These are phyloP conservation scores for Pseudozyma sp. DNA, from an alignment of 1,284 basidiomycete species.

Conservation along the genomic window DNA sequence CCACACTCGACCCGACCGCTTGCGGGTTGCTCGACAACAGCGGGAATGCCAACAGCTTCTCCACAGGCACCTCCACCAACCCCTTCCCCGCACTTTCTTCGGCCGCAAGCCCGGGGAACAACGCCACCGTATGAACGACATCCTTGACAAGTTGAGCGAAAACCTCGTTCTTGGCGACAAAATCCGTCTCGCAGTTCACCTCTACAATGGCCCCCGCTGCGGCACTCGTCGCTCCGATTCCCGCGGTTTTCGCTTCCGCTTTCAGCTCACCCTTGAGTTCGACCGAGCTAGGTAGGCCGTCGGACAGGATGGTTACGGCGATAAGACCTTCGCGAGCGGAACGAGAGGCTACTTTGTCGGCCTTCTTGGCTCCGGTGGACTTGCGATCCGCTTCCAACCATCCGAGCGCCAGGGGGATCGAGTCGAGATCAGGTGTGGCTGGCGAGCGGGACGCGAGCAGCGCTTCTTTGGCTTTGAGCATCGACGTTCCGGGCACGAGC, in stretches of 20 bases:
- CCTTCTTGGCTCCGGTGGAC: conserved; percentile 80
- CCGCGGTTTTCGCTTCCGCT: conserved; percentile 68
- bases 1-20: conserved; percentile 64
- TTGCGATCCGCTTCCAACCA: conserved; percentile 84
- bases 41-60: conserved; percentile 66
- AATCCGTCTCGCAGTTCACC: conserved; percentile 96
- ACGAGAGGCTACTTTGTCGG: conserved; percentile 82
- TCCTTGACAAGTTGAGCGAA: conserved; percentile 82
- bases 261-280: conserved; percentile 39
- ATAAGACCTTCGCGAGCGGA: conserved; percentile 83
- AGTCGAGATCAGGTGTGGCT: conserved; percentile 73
- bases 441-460: conserved; percentile 74
- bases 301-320: conserved; percentile 78
- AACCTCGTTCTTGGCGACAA: conserved; percentile 87
- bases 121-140: conserved; percentile 87
- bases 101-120: conserved; percentile 74
- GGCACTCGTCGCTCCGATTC: conserved; percentile 38
- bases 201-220: conserved; percentile 85
- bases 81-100: not conserved
- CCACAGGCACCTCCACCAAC: conserved; percentile 41
- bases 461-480: conserved; percentile 89
- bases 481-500: conserved; percentile 77
- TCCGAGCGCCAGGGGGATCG: conserved; percentile 78
- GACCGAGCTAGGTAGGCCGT: conserved; percentile 69
- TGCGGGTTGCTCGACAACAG: conserved; percentile 47